Base-by-base conservation (phyloP, 768 basidiomycete species). In the Multifurca ochricompacta region DNA sequence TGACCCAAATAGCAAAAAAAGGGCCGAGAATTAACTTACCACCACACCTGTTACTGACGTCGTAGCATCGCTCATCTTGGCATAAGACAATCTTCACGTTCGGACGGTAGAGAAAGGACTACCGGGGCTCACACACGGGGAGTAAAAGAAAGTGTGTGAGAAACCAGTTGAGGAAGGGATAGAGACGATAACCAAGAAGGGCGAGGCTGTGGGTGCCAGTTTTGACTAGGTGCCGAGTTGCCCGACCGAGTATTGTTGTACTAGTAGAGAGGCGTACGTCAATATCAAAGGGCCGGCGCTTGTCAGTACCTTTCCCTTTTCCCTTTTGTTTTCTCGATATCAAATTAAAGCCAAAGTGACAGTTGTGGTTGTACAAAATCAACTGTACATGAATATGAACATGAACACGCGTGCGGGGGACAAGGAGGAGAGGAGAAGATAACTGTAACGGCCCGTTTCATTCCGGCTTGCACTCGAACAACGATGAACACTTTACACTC, bases 401-500 rank as follows among this genome's bases (percentile, higher is more conserved):
- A n/a, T n/a, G n/a, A 14, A 46, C 14, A n/a, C 46, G 14, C 31
- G 27, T 37, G 11, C 35, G n/a, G 19, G n/a, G 32, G 30, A 48
- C 25, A 4, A 8, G 34, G 14, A 27, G n/a, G 6, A 27, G n/a
- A 32, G 28, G 27, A 18, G 7, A 25, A n/a, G n/a, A 32, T 39
- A 18, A 18, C 4, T n/a, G 19, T 30, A 21, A 21, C 44, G 45
- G 46, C 46, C 46, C 32, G 46, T 25, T n/a, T 16, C 7, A 47
- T 13, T 9, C 47, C 35, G 34, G 14, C n/a, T 16, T 10, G 13
- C 16, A 35, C 21, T 25, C 7, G 1, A 18, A 35, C 3, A 7
- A 14, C 28, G 14, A 56, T 46, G 49, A 56, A 37, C 45, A 28
- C 56, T 9, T 37, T 57, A 1, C 56, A 57, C 18, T 57, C 56